These are phyloP conservation scores for Saturnispora mendoncae DNA, from an alignment of 805 yeast species.

Conservation along the genomic window DNA sequence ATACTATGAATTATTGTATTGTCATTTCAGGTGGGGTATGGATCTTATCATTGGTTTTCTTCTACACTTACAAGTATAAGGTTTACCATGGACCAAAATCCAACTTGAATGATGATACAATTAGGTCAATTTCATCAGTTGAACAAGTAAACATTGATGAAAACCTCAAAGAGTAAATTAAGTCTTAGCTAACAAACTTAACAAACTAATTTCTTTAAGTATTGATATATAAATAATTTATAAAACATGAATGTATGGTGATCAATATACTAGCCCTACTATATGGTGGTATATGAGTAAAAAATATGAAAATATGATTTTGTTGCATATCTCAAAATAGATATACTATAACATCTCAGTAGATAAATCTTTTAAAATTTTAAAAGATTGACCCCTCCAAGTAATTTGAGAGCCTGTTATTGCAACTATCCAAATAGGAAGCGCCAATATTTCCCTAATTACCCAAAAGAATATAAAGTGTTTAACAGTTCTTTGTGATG, in stretches of 20 bases:
- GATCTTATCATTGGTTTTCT: slow-evolving; percentile 21
- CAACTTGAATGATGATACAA: slow-evolving; percentile 14
- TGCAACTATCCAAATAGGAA: slow-evolving; percentile 79
- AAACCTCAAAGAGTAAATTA: slow-evolving; percentile 2
- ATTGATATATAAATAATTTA: too few species aligned
- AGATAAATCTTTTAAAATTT: slow-evolving; percentile 61
- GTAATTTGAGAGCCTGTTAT: slow-evolving; percentile 69
- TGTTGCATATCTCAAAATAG: too few species aligned
- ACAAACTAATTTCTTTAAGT: too few species aligned
- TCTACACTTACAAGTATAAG: slow-evolving; percentile 20
- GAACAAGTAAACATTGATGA: slow-evolving; percentile 6
- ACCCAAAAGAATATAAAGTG: slow-evolving; percentile 45
- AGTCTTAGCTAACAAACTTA: too few species aligned
- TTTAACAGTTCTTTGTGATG: neutral
- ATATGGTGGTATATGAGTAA: too few species aligned
- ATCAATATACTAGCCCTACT: too few species aligned
- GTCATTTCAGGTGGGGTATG: slow-evolving; percentile 29
- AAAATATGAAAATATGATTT: too few species aligned
- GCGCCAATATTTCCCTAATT: slow-evolving; percentile 61
- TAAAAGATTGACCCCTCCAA: slow-evolving; percentile 73
- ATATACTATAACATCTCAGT: slow-evolving; percentile 48
- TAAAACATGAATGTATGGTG: too few species aligned
- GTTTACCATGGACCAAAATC: slow-evolving; percentile 23
- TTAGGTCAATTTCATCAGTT: slow-evolving; percentile 9
- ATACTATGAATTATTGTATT: slow-evolving; percentile 30